phyloP scores from a whole-genome alignment of 805 yeast species.

The Candida silvicultrix region DNA sequence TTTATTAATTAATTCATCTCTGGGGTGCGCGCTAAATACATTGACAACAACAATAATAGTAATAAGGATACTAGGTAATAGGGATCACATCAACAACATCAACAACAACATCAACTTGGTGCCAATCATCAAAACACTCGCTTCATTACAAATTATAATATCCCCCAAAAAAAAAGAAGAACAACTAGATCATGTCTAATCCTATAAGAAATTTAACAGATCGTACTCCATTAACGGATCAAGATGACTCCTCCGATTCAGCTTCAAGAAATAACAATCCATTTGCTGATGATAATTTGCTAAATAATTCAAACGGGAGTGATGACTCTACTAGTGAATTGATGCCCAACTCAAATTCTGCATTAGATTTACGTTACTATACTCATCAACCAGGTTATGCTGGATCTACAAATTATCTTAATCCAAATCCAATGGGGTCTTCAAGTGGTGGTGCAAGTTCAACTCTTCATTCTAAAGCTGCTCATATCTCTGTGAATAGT shows the following conservation, averaged over 20 bases:
- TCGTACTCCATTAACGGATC: constrained; percentile 15
- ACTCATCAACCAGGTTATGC: constrained; percentile 29
- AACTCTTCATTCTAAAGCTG: constrained; percentile 17
- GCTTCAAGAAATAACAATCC: constrained; percentile 23
- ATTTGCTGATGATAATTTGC: constrained; percentile 21
- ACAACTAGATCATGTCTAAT: not conserved
- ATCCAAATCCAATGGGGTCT: constrained; percentile 4
- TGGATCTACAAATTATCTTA: constrained; percentile 27
- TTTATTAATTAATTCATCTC: not conserved
- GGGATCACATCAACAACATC: too few species aligned
- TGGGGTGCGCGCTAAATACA: not conserved
- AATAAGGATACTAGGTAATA: too few species aligned
- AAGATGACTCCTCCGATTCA: constrained; percentile 13
- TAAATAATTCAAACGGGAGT: constrained; percentile 9
- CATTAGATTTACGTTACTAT: constrained; percentile 24
- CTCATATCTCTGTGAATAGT: constrained; percentile 5
- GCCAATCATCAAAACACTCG: too few species aligned
- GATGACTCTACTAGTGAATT: not conserved
- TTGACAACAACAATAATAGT: not conserved
- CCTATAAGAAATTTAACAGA: constrained; percentile 25
- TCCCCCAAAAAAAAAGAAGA: too few species aligned
- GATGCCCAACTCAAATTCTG: not conserved
- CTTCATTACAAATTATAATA: not conserved
- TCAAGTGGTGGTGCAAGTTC: constrained; percentile 2
- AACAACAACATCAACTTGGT: too few species aligned